phyloP scores from a whole-genome alignment of 441 rosid genomes.

The Jatropha podagrica region DNA sequence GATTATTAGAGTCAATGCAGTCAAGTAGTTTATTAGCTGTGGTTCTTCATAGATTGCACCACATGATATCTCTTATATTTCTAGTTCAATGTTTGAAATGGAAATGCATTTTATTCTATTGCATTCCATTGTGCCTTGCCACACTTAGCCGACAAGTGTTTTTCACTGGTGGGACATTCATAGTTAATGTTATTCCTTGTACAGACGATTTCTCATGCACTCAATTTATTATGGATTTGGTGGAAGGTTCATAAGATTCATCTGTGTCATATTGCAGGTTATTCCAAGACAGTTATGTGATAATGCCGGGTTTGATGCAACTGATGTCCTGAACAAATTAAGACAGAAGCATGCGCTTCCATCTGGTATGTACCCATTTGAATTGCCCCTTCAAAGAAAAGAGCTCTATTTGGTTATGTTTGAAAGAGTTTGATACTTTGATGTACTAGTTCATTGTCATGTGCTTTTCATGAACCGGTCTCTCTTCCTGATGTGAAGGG shows the following conservation, averaged over 20 bases:
- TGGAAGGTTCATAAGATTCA: background rate
- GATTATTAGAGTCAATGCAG: background rate
- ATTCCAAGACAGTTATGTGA: constrained; percentile 97
- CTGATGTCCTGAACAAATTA: constrained; percentile 95
- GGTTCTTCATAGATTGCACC: background rate
- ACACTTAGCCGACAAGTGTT: background rate
- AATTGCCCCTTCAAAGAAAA: background rate
- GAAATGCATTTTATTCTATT: too few species aligned
- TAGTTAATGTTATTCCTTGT: background rate
- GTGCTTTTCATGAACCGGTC: background rate
- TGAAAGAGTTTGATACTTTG: background rate
- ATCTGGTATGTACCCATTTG: constrained; percentile 52
- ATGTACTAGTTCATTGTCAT: background rate
- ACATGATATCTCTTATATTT: background rate
- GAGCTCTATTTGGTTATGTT: background rate
- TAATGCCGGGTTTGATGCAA: constrained; percentile 99
- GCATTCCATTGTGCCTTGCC: too few species aligned
- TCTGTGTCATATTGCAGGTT: constrained; percentile 50
- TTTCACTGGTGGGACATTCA: background rate
- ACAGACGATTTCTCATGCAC: background rate
- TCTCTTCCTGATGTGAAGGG: background rate
- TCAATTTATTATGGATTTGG: background rate
- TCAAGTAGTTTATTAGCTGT: background rate
- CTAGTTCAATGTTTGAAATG: too few species aligned
- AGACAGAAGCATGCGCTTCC: constrained; percentile 95